These are phyloP conservation scores for Drosera capensis DNA, from an alignment of 148 eudicot genomes.

Conservation along the genomic window DNA sequence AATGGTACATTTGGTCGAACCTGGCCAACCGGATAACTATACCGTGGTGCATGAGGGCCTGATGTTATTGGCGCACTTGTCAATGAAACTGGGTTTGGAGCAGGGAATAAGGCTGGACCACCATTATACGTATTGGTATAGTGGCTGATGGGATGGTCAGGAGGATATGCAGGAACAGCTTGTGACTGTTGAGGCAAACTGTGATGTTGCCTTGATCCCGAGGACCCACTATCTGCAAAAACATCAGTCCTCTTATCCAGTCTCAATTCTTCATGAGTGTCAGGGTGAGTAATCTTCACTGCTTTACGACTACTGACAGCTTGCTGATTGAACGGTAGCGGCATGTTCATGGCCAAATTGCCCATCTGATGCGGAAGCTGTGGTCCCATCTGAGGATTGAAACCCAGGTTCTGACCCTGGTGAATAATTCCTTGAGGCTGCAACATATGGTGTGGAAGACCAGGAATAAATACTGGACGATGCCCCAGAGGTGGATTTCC, in stretches of 20 bases:
- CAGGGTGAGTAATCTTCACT: slow-evolving; percentile 84
- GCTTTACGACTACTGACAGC: slow-evolving; percentile 34
- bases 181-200: slow-evolving; percentile 37
- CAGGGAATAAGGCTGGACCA: slow-evolving; percentile 16
- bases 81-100: slow-evolving; percentile 33
- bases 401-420: slow-evolving; percentile 52
- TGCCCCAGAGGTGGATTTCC: slow-evolving; percentile 42
- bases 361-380: slow-evolving; percentile 50
- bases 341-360: slow-evolving; percentile 40
- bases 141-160: slow-evolving; percentile 30
- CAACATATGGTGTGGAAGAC: slow-evolving; percentile 49
- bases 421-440: slow-evolving; percentile 67
- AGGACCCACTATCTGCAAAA: slow-evolving; percentile 18
- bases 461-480: slow-evolving; percentile 38
- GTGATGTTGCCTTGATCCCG: slow-evolving; percentile 29
- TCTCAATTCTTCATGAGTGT: slow-evolving; percentile 74
- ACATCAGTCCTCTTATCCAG: slow-evolving; percentile 32
- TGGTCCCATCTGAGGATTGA: slow-evolving; percentile 39
- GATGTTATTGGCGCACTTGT: slow-evolving; percentile 25
- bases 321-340: slow-evolving; percentile 47
- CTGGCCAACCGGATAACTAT: slow-evolving; percentile 37
- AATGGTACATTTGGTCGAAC: slow-evolving; percentile 16
- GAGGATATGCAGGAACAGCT: slow-evolving; percentile 29
- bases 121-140: slow-evolving; percentile 33
- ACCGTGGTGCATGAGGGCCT: slow-evolving; percentile 43